Base-by-base conservation (phyloP, 2,329 filamentous ascomycete genomes). In the Colletotrichum euphorbiae region DNA sequence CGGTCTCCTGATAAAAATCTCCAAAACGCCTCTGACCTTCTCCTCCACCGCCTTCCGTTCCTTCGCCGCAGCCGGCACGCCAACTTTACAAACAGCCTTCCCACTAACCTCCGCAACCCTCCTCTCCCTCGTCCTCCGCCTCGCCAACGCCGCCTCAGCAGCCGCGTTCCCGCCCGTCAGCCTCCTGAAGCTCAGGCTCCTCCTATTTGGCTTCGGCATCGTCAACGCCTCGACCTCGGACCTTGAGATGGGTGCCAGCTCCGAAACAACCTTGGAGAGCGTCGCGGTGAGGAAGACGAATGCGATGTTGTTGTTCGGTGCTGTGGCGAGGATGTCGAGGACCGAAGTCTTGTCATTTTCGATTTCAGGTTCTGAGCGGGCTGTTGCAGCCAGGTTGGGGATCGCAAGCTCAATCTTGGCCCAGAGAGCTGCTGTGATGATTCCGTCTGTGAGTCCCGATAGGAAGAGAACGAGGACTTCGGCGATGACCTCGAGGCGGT, bases 281-380 rank as follows among this genome's bases (percentile, higher is more conserved):
- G 94, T 94, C 8, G 92, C 90, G 0, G 91, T 93, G 15, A 98
- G 81, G 71, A 98, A 94, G 2, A 97, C 92, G 74, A 98, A 97
- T 0, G 92, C 91, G 62, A 97, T 94, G 75, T 93, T 96, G 79
- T 97, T 91, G 56, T 91, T 90, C 0, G 93, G 92, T 0, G 88
- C 85, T 2, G 86, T 82, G 0, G 91, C 87, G 2, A 98, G 84
- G 2, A 91, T 85, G 72, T 98, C 94, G 5, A 97, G 87, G 2
- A 96, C 77, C 3, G 80, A 75, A 0, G 78, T 79, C 74, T 86
- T 88, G 72, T 82, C 79, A 42, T 86, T 80, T 19, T 85, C 80
- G 12, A 73, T 28, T 9, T 71, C 67, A 2, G 70, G 15, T 1
- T 73, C 54, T 3, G 71, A 62, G 7, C 67, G 17, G 69, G 72